Evolutionary conservation across 2,329 filamentous ascomycete species (phyloP), one percentile per base, ranked within the genome.

Genomic region (Drechslera avenae): DNA sequence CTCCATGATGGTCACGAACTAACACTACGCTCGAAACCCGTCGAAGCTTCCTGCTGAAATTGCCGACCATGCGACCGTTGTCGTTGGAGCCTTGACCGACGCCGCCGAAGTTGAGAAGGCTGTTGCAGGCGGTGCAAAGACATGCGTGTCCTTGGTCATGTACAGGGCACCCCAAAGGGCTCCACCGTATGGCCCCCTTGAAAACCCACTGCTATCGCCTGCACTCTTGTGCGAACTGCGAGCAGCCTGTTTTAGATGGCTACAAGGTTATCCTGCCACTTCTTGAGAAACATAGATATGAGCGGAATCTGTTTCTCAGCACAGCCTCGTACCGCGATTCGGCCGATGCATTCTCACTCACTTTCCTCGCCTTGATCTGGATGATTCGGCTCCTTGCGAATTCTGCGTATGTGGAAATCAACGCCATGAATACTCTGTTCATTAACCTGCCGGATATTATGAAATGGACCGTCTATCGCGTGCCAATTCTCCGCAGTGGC

Each of bases 21-120:
- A 18, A 56, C 55, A 9, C 19, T 55, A 39, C 41, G 45, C 50
- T 16, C 55, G 55, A 40, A 58, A 56, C 30, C 12, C 55, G 7
- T 49, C 52, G 28, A 55, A 56, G 21, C 21, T 58, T 5, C 52
- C 52, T 12, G 3, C 51, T 12, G 51, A 55, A 30, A 55, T 57
- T 31, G 32, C 47, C 9, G 26, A 36, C 21, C 48, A 49, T 9
- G 52, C 40, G 17, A 50, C 26, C 23, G 23, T 44, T 26, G 23
- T 55, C 30, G 28, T 31, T 7, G 55, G 55, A 16, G 8, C 39
- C 13, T 30, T 52, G 2, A 47, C 12, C 9, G 47, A 51, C 18
- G 33, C 51, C 2, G 19, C 32, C 10, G 35, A 40, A 8, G 16
- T 57, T 10, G 51, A 55, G 14, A 30, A 46, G 37, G 51, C 52